Evolutionary conservation across 2,329 filamentous ascomycete genomes (phyloP).

Genomic region (Teratosphaeria viscida): DNA sequence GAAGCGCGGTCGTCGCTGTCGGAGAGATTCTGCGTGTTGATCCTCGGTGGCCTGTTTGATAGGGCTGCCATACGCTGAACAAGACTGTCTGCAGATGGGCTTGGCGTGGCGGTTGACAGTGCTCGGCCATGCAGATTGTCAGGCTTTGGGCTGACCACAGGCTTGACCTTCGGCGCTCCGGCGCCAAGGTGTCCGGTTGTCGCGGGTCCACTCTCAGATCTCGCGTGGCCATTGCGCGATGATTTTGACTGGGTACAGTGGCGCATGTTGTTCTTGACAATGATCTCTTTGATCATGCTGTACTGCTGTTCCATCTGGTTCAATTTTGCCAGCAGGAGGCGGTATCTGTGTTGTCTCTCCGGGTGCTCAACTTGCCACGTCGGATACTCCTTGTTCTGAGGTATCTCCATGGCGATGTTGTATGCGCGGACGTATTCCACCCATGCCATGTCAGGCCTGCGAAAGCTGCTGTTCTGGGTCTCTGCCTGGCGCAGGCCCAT

Average conservation of each 20-base stretch:
- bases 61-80: not conserved
- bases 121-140: constrained; percentile 54
- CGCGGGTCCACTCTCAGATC: constrained; percentile 9
- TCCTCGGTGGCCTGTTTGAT: not conserved
- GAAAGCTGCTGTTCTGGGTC: constrained; percentile 47
- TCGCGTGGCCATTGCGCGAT: constrained; percentile 3
- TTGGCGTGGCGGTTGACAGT: constrained; percentile 24
- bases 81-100: not conserved
- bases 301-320: constrained; percentile 31
- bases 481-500: constrained; percentile 42
- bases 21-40: not conserved
- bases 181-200: constrained; percentile 4
- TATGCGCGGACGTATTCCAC: constrained; percentile 76
- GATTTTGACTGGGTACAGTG: constrained; percentile 37
- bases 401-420: constrained; percentile 69
- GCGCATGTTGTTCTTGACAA: constrained; percentile 41
- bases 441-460: constrained; percentile 63
- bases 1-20: not conserved
- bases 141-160: constrained; percentile 48
- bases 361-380: constrained; percentile 33
- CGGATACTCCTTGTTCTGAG: constrained; percentile 60
- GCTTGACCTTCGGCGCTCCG: constrained; percentile 14
- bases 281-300: constrained; percentile 39
- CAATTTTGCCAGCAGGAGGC: constrained; percentile 25
- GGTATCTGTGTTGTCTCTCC: constrained; percentile 40